Evolutionary conservation across 2,329 filamentous ascomycete species (phyloP), one percentile per base, ranked within the genome.

Genomic region (Pestalotiopsis sp.): DNA sequence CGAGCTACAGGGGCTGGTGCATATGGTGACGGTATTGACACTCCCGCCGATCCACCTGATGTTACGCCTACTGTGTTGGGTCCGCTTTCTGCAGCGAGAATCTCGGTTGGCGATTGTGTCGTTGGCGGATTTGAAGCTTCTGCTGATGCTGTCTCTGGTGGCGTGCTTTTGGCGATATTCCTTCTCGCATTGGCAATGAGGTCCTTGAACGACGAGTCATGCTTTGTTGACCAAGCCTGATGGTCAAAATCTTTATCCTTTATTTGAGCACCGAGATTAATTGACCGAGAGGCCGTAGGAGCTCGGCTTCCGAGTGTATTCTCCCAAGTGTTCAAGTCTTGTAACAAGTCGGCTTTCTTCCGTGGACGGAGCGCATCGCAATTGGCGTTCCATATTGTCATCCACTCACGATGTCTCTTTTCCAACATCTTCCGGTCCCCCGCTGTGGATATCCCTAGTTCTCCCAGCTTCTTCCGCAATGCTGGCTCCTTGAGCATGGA

Each of bases 371-470:
- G 88, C 2, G 95, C 92, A 79, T 99, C 96, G 80, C 94, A 97
- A 77, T 99, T 99, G 12, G 97, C 93, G 79, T 99, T 99, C 92
- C 94, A 98, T 20, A 99, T 82, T 49, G 96, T 98, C 65, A 96
- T 87, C 95, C 95, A 99, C 80, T 99, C 96, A 27, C 89, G 93
- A 76, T 98, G 95, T 20, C 97, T 88, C 72, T 87, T 88, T 77
- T 95, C 92, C 66, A 98, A 84, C 1, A 95, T 84, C 60, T 86
- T 82, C 60, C 91, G 91, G 0, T 86, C 80, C 0, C 96, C 96
- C 69, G 82, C 85, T 11, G 85, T 87, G 0, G 93, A 91, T 68
- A 98, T 90, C 1, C 95, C 94, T 1, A 96, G 84, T 2, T 97
- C 94, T 20, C 84, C 79, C 57, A 99, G 83, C 80, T 97, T 98